Base-by-base conservation (phyloP, 805 yeast species). In the Ogataea methylovora region DNA sequence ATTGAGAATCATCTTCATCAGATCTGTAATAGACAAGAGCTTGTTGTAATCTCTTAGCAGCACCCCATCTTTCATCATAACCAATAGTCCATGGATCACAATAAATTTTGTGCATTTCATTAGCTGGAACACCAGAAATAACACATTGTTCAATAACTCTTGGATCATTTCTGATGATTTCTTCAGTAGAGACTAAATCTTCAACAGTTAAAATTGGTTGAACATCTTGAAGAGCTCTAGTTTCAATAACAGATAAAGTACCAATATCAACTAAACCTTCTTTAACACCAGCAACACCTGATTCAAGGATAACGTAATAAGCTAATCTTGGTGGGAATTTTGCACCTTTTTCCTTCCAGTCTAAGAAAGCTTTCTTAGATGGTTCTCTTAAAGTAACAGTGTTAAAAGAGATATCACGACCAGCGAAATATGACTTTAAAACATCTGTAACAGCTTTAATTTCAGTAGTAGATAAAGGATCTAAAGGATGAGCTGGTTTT, bases 21-120 rank as follows among this genome's bases (percentile, higher is more conserved):
- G 76, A 65, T 63, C 87, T 71, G 71, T 79, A 83, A 66, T 79
- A 82, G 70, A 83, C 69, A 57, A 83, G 69, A 27, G 88, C 88
- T 60, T 82, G 92, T 60, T 82, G 90, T 41, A 82, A 69, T 60
- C 92, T 70, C 56, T 73, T 70, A 32, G 75, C 67, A 30, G 81
- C 73, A 29, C 90, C 90, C 83, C 85, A 82, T 61, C 90, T 70
- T 62, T 60, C 65, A 50, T 73, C 79, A 50, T 72, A 73, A 35
- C 79, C 79, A 46, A 74, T 71, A 37, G 80, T 71, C 81, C 81
- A 75, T 34, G 80, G 79, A 51, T 75, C 81, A 59, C 80, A 74
- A 63, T 72, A 75, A 30, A 75, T 63, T 42, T 71, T 65, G 50
- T 67, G 60, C 78, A 79, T 77, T 33, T 78, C 79, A 35, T 54